Evolutionary conservation across 2,329 filamentous ascomycete genomes (phyloP).

Genomic region (Daldinia eschscholtzii): DNA sequence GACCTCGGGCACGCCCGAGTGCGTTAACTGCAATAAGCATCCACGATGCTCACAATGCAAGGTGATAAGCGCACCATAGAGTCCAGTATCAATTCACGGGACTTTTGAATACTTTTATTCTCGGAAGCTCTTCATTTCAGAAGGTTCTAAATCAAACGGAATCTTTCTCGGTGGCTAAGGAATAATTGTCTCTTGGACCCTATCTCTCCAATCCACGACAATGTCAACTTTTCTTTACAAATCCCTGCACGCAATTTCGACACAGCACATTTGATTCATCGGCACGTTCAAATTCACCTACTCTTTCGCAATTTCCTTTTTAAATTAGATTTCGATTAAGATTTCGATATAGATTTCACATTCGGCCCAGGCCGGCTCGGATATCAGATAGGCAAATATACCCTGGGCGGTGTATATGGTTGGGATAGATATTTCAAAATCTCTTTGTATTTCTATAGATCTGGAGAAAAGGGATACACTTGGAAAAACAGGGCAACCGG

Average conservation of each 20-base stretch:
- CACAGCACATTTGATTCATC: not conserved
- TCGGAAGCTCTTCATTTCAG: too few relatives aligned
- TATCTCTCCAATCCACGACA: not conserved
- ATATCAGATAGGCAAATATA: not conserved
- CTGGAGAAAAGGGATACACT: not conserved
- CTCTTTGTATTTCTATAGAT: not conserved
- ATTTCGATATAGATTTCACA: constrained; percentile 1
- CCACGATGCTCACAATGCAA: not conserved
- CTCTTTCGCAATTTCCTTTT: not conserved
- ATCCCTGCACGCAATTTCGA: not conserved
- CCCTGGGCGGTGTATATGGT: not conserved
- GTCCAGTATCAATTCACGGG: too few relatives aligned
- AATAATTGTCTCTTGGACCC: not conserved
- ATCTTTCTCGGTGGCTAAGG: not conserved
- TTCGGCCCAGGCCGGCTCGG: not conserved
- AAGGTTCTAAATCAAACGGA: not conserved
- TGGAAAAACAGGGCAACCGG: not conserved
- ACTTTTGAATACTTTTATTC: too few relatives aligned
- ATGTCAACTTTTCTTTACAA: not conserved
- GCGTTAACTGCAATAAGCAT: not conserved
- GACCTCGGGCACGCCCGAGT: fast-evolving
- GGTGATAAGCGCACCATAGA: not conserved
- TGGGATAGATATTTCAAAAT: not conserved
- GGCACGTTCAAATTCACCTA: not conserved
- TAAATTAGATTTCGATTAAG: not conserved